Evolutionary conservation across 164 flowering plant species (phyloP).

Genomic region (Nelumbo lutea): DNA sequence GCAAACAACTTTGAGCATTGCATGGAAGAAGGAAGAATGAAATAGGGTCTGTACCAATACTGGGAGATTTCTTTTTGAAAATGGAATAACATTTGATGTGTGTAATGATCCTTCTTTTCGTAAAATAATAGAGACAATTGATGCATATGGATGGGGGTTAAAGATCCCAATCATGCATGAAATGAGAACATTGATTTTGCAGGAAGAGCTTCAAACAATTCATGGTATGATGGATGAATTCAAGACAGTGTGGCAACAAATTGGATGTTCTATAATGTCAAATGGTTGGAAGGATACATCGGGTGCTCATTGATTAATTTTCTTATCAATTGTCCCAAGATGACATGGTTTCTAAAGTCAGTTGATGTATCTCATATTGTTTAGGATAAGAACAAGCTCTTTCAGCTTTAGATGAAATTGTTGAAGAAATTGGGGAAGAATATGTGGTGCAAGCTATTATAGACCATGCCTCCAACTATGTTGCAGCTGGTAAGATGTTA

Average conservation of each 20-base stretch:
- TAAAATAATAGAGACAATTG: neutral
- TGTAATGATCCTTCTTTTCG: neutral
- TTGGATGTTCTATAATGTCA: neutral
- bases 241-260: neutral
- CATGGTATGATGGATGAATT: neutral
- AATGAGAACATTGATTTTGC: neutral
- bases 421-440: neutral
- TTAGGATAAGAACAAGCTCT: no score
- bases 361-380: neutral
- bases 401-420: neutral
- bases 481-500: no score
- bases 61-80: no score
- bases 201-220: neutral
- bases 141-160: neutral
- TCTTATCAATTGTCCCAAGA: neutral
- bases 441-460: neutral
- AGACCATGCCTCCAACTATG: no score
- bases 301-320: neutral
- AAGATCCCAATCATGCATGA: neutral
- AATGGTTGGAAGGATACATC: neutral
- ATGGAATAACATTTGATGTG: neutral
- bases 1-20: no score
- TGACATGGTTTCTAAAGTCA: neutral
- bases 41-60: no score
- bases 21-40: no score